Base-by-base conservation (phyloP, 1,284 basidiomycete species). In the Phlebopus sp. region DNA sequence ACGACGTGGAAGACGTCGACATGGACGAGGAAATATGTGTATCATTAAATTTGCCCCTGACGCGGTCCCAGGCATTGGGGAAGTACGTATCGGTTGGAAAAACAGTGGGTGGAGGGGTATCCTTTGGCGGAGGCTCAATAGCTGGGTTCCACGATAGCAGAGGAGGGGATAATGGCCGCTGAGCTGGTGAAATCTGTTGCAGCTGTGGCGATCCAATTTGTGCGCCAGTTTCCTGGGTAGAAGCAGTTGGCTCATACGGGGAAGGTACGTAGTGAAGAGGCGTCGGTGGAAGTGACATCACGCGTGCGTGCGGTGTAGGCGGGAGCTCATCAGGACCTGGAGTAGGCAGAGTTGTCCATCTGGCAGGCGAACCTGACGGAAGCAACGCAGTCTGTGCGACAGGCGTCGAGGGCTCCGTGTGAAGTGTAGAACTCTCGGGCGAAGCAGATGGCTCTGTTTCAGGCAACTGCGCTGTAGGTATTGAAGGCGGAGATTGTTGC, bases 1-100 rank as follows among this genome's bases (percentile, higher is more conserved):
- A 59, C 17, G 63, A 55, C 19, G 41, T 35, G 5, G 54, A 53
- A 15, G 66, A 59, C 14, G 39, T 34, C 21, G 51, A 52, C 18
- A 40, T 14, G 0, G 59, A 53, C 14, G 60, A 41, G 44, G 54
- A 55, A n/a, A 40, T 60, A 9, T 59, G 63, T 42, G 71, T 73
- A 55, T 73, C 69, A 48, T 71, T 66, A 29, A 63, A 65, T 23
- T 70, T 67, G 44, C 69, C 67, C 8, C 68, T 71, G 38, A 76
- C 64, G 44, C 78, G 68, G 57, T 90, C 85, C 88, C 87, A 90
- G 29, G 77, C 72, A 59, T 89, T 88, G 25, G 81, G 76, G 59
- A 84, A 90, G 63, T 88, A 88, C 1, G 83, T 83, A 53, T 84
- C 76, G 10, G 71, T 55, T 21, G 84, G 82, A 57, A 87, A 84